These are phyloP conservation scores for Cyberlindnera xylosilytica DNA, from an alignment of 805 yeast genomes.

Conservation along the genomic window DNA sequence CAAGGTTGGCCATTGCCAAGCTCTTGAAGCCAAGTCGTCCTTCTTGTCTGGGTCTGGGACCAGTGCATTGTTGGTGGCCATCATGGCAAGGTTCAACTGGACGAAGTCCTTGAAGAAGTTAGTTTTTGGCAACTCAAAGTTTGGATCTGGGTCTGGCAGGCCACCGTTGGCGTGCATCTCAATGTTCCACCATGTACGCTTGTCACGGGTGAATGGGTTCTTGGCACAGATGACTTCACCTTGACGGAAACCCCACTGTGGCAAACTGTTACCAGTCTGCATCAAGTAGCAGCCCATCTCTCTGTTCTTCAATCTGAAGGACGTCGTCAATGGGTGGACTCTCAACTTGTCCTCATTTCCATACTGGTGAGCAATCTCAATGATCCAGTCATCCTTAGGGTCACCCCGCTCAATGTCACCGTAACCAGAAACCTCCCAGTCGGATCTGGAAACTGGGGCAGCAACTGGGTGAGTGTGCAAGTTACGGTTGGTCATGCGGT, in stretches of 20 bases:
- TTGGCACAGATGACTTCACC: conserved; percentile 88
- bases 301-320: conserved; percentile 70
- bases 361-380: conserved; percentile 63
- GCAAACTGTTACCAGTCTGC: conserved; percentile 76
- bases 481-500: conserved; percentile 59
- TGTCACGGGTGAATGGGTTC: conserved; percentile 66
- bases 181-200: conserved; percentile 86
- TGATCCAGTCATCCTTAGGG: conserved; percentile 70
- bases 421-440: conserved; percentile 81
- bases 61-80: conserved; percentile 80
- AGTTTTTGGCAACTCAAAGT: conserved; percentile 68
- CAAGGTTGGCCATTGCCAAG: conserved; percentile 91
- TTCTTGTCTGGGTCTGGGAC: conserved; percentile 73
- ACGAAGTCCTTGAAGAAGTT: conserved; percentile 74
- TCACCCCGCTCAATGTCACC: conserved; percentile 68
- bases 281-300: conserved; percentile 80
- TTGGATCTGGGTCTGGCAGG: conserved; percentile 58
- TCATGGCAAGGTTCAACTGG: conserved; percentile 78
- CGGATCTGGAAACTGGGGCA: conserved; percentile 60
- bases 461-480: conserved; percentile 68
- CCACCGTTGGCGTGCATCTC: conserved; percentile 63
- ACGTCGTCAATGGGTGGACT: conserved; percentile 79
- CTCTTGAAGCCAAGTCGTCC: conserved; percentile 66
- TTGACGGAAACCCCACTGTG: conserved; percentile 98
- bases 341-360: conserved; percentile 48